Conservation (phyloP, 441 rosid species). For the Gossypium gossypioides region DNA sequence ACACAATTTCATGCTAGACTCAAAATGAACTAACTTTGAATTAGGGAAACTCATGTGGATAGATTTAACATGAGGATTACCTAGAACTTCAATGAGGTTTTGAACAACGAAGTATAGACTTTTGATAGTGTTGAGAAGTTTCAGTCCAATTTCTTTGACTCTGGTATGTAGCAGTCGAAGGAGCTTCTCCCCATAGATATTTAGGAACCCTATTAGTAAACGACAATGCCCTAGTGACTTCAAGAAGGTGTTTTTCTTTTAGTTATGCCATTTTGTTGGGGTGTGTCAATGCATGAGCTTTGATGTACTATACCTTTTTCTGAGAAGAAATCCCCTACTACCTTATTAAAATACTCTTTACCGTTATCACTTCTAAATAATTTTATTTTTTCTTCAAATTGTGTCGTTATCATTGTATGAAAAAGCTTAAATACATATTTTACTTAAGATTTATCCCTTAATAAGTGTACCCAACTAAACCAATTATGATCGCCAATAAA, state of each 20-base stretch:
- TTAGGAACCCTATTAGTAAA: not conserved
- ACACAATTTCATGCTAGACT: not conserved
- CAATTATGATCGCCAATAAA: not conserved
- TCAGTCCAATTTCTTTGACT: not conserved
- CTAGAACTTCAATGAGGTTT: not conserved
- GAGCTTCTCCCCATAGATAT: not conserved
- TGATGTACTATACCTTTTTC: not conserved
- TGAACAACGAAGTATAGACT: not conserved
- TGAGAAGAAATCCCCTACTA: not conserved
- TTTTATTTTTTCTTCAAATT: not conserved
- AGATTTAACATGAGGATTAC: not conserved
- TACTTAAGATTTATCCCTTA: not conserved
- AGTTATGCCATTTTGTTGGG: not conserved
- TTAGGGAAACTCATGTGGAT: not conserved
- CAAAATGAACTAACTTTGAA: not conserved
- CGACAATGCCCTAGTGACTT: not conserved
- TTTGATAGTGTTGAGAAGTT: not conserved
- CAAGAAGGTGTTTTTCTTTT: not conserved
- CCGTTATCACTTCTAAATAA: not conserved
- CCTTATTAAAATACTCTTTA: not conserved
- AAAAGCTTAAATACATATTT: not conserved
- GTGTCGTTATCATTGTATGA: not conserved
- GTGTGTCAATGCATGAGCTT: not conserved
- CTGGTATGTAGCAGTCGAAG: not conserved
- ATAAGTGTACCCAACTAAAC: not conserved